Conservation (phyloP, 169 alveolate species). For the Besnoitia besnoiti region DNA sequence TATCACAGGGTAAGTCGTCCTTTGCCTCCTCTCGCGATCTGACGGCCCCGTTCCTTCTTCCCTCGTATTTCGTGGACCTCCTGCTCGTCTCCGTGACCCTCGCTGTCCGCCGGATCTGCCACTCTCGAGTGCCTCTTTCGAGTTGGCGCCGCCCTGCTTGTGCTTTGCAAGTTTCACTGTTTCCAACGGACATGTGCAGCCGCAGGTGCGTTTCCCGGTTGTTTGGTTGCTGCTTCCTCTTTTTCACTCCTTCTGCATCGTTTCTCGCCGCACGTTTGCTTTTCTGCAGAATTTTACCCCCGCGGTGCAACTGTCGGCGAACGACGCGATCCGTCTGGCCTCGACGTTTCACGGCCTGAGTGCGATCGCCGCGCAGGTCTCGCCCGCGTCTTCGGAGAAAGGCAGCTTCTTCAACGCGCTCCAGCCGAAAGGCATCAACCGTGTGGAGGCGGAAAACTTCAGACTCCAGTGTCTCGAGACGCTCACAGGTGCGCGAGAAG, state of each 20-base stretch:
- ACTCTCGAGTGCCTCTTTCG: no score
- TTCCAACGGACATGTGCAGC: no score
- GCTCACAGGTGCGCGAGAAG: constrained; percentile 84
- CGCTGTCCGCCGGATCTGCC: no score
- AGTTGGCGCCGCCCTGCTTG: no score
- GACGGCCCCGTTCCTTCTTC: background rate
- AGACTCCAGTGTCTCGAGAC: constrained; percentile 90
- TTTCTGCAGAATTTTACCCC: constrained; percentile 84
- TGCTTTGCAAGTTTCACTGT: no score
- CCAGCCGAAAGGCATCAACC: constrained; percentile 85
- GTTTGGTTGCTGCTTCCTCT: background rate
- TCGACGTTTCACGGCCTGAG: constrained; percentile 94
- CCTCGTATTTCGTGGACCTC: background rate
- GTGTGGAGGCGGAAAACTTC: constrained; percentile 87
- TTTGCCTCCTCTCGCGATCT: background rate
- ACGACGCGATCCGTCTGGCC: constrained; percentile 92
- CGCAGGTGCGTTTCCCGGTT: no score
- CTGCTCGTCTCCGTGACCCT: background rate
- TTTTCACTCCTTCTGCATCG: background rate
- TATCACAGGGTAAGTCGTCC: constrained; percentile 85
- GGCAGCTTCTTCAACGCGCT: constrained; percentile 5
- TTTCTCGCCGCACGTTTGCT: background rate
- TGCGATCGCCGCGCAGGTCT: constrained; percentile 90
- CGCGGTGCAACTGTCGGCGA: constrained; percentile 85
- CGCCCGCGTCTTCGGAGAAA: constrained; percentile 72